Base-by-base conservation (phyloP, 345 rosid species). In the Cardamine chenopodiifolia region DNA sequence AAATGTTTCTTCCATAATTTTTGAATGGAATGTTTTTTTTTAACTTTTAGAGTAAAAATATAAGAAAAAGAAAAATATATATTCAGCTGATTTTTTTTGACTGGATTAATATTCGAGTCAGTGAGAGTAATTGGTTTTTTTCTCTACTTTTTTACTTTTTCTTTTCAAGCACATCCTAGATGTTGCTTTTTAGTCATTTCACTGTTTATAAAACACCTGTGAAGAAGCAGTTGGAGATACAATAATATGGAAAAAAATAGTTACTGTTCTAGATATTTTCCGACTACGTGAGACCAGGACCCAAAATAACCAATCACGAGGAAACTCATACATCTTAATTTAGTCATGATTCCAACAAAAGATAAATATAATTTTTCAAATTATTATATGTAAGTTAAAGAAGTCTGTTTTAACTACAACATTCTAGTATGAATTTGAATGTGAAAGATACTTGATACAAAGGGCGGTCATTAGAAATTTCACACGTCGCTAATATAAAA, bases 181-280 rank as follows among this genome's bases (percentile, higher is more conserved):
- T 42, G 6, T 14, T 15, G 47, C n/a, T 5, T 44, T 57, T 35
- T 45, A 15, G 42, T 45, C 0, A 19, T 28, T 50, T n/a, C 8
- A 61, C 28, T 23, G 29, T 66, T 48, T 44, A 25, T 18, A 31
- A 61, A 59, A 50, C n/a, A 61, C 40, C 6, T 47, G 47, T n/a
- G 48, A 71, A 12, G 42, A 72, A 61, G 31, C 54, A 62, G 48
- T 20, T 25, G 15, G 6, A 31, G 37, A 73, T 64, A 47, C 3
- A 23, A 56, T 57, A 13, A 39, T 5, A 14, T 42, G 48, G 42
- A 35, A 14, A 28, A 1, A 58, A 58, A 10, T 19, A 17, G 54
- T 45, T 45, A 34, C 44, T 66, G n/a, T 67, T 67, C 55, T 67
- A 67, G 44, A 75, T 74, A 49, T 49, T 67, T 74, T 48, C 45